Percentiles rank a stretch among this genome's conserved stretches.
phyloP scores from a whole-genome alignment of 2,329 filamentous ascomycete genomes.

The Colletotrichum chrysophilum region DNA sequence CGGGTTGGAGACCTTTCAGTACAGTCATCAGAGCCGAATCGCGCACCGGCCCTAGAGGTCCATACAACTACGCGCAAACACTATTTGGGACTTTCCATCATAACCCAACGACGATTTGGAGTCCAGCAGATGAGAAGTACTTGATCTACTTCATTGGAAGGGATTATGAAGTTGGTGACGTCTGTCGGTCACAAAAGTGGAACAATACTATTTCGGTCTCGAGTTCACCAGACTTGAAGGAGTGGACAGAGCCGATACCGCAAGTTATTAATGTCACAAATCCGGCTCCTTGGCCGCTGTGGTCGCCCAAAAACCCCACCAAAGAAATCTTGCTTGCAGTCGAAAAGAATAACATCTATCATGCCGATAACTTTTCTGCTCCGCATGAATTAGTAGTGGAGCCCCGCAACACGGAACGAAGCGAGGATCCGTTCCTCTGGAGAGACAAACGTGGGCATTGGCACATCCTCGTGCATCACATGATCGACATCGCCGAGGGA shows the following conservation, averaged over 20 bases:
- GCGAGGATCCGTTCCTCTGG: slow-evolving; percentile 38
- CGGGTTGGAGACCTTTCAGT: slow-evolving; percentile 51
- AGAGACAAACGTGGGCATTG: slow-evolving; percentile 35
- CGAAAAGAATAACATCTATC: slow-evolving; percentile 40
- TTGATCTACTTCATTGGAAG: slow-evolving; percentile 51
- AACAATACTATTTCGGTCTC: slow-evolving; percentile 31
- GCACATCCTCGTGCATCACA: slow-evolving; percentile 36
- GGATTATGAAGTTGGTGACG: slow-evolving; percentile 24
- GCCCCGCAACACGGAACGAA: slow-evolving; percentile 10
- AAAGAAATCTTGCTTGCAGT: slow-evolving; percentile 35
- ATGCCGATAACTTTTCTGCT: slow-evolving; percentile 28
- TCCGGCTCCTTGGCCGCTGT: slow-evolving; percentile 44
- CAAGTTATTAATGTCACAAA: slow-evolving; percentile 39
- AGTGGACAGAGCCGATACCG: slow-evolving; percentile 1
- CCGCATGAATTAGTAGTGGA: slow-evolving; percentile 33
- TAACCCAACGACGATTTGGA: slow-evolving; percentile 50
- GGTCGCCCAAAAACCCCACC: slow-evolving; percentile 29
- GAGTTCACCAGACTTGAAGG: background rate
- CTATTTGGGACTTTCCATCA: slow-evolving; percentile 49
- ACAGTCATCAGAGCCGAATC: slow-evolving; percentile 52
- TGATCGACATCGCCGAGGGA: slow-evolving; percentile 31
- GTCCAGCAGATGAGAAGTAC: slow-evolving; percentile 46
- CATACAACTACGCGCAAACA: slow-evolving; percentile 45
- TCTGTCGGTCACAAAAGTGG: slow-evolving; percentile 16
- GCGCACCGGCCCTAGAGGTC: slow-evolving; percentile 44